These are phyloP conservation scores for Nematocida sp. DNA, from an alignment of 371 early-diverging fungal species.

Conservation along the genomic window DNA sequence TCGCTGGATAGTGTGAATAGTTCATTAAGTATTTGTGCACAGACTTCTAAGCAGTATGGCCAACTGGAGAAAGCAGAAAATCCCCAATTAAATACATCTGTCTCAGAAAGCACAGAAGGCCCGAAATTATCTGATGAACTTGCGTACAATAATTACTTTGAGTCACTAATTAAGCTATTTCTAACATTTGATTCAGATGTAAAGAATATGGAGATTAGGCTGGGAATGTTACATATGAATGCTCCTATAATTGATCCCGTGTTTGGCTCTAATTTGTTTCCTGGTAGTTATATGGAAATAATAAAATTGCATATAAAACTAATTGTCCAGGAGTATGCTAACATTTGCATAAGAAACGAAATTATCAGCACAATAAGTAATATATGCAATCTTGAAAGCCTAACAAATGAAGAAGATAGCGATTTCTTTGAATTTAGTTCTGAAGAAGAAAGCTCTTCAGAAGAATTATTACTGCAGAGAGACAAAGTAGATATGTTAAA, in stretches of 20 bases:
- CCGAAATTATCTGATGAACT: background rate
- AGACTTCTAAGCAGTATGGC: background rate
- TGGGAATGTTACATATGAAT: background rate
- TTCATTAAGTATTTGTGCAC: background rate
- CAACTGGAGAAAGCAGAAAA: no score
- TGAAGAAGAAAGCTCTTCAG: no score
- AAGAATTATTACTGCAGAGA: no score
- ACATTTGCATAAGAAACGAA: background rate
- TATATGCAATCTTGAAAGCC: no score
- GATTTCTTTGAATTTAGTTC: no score
- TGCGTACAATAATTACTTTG: background rate
- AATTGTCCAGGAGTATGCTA: background rate
- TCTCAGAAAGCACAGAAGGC: no score
- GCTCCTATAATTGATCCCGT: background rate
- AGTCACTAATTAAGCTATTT: background rate
- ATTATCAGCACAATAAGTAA: background rate
- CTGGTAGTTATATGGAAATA: background rate
- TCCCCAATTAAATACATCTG: no score
- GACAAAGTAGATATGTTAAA: no score
- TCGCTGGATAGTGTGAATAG: background rate
- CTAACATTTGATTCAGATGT: background rate
- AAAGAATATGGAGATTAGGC: background rate
- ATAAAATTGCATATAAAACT: background rate
- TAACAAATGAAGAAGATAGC: no score
- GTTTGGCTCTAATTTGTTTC: background rate